Evolutionary conservation across 1,139 yeast genomes (phyloP).

Genomic region (Tardiomyces blankii): DNA sequence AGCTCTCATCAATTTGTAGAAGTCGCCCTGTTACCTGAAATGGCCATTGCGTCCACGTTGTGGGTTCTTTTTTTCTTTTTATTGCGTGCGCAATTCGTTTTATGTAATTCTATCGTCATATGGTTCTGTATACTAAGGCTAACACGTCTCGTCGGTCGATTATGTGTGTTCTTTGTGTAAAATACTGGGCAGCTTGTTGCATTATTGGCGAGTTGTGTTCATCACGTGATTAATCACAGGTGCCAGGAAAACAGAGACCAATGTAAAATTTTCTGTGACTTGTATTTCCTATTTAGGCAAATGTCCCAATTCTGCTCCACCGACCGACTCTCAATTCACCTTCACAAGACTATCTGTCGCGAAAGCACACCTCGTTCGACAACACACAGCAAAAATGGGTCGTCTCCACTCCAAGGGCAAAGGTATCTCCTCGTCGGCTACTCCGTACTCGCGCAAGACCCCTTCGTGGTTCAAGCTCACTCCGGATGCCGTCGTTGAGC

Average conservation of each 20-base stretch:
- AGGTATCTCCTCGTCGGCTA: slow-evolving; percentile 98
- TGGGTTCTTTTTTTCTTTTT: no score
- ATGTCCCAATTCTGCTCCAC: background rate
- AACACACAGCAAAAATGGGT: slow-evolving; percentile 36
- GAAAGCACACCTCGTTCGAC: background rate
- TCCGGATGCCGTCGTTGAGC: slow-evolving; percentile 93
- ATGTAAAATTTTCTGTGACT: background rate
- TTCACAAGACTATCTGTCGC: background rate
- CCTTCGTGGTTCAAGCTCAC: slow-evolving; percentile 99
- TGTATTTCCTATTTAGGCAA: background rate
- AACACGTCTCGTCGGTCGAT: no score
- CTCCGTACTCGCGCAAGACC: slow-evolving; percentile 98
- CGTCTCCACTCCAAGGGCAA: slow-evolving; percentile 74
- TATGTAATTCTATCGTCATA: no score
- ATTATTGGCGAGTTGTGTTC: background rate
- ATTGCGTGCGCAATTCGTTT: no score
- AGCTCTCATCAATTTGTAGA: background rate
- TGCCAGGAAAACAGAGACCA: no score
- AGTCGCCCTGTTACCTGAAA: no score
- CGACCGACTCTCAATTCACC: background rate
- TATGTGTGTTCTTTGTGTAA: no score
- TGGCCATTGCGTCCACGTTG: no score
- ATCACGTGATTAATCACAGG: background rate
- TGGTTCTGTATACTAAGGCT: no score
- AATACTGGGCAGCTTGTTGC: no score